phyloP scores from a whole-genome alignment of 208 protist species.

The Balamuthia mandrillaris region DNA sequence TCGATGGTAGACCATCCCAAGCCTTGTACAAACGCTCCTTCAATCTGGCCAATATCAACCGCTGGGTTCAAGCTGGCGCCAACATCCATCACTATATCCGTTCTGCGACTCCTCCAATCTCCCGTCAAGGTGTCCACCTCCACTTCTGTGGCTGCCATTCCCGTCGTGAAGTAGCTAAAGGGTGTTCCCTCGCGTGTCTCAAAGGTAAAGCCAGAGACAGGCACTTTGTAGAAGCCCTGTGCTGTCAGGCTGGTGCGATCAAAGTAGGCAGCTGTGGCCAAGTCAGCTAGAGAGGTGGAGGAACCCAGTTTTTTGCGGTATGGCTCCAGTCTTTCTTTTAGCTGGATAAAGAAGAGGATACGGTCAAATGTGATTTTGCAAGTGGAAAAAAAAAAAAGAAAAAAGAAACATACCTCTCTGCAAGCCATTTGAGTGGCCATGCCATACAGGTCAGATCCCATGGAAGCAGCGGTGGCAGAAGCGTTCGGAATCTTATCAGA shows the following conservation, averaged over 20 bases:
- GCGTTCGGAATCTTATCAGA: constrained; percentile 75
- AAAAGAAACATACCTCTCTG: constrained; percentile 3
- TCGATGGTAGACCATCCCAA: constrained; percentile 58
- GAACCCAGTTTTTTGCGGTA: no score
- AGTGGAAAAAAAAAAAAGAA: not conserved
- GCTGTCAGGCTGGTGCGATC: constrained; percentile 66
- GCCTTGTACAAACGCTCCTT: constrained; percentile 70
- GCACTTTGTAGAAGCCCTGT: constrained; percentile 68
- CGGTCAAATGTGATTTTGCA: not conserved
- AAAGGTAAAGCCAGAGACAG: constrained; percentile 48
- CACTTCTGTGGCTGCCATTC: constrained; percentile 59
- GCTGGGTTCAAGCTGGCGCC: constrained; percentile 70
- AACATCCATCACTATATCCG: constrained; percentile 72
- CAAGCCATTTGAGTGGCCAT: constrained; percentile 77
- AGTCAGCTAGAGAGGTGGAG: no score
- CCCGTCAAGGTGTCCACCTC: constrained; percentile 76
- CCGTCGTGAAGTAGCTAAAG: constrained; percentile 39
- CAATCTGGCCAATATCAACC: constrained; percentile 78
- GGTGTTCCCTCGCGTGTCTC: constrained; percentile 47
- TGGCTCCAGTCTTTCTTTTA: no score
- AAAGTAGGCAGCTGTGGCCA: constrained; percentile 56
- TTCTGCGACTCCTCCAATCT: constrained; percentile 45
- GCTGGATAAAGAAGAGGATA: not conserved
- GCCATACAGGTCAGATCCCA: constrained; percentile 75
- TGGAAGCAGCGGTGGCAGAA: constrained; percentile 63